These are phyloP conservation scores for Populus hybrid DNA, from an alignment of 441 rosid species.

Conservation along the genomic window DNA sequence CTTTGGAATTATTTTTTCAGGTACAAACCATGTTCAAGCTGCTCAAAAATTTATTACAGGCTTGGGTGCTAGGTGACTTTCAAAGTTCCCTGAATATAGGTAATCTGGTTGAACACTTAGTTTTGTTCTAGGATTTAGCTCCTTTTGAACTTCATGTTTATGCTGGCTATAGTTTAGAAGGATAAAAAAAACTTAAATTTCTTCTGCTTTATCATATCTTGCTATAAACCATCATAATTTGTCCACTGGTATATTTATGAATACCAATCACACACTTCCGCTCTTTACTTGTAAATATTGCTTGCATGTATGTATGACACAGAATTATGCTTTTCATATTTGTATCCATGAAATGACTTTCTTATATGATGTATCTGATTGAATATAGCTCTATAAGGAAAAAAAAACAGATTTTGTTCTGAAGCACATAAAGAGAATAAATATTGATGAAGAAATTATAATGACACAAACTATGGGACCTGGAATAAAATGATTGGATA, in stretches of 20 bases:
- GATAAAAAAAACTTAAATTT: no score
- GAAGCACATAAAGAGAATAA: neutral
- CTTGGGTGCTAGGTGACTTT: slow-evolving; percentile 88
- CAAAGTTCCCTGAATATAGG: slow-evolving; percentile 83
- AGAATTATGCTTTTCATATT: neutral
- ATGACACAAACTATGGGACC: neutral
- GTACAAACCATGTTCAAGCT: slow-evolving; percentile 72
- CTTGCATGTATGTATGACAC: neutral
- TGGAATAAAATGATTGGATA: neutral
- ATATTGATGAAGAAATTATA: neutral
- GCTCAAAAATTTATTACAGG: slow-evolving; percentile 95
- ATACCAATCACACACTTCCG: neutral
- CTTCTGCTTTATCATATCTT: neutral
- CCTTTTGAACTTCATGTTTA: neutral
- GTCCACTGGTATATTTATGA: neutral
- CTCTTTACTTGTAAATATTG: no score
- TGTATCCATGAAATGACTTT: neutral
- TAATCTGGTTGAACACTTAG: slow-evolving; percentile 20
- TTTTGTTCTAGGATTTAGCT: neutral
- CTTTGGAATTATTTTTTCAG: slow-evolving; percentile 32
- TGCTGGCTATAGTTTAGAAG: neutral
- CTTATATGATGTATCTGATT: neutral
- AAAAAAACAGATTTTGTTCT: neutral
- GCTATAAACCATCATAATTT: neutral
- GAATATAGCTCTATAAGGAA: neutral